phyloP scores from a whole-genome alignment of 768 basidiomycete genomes.

The Neoboletus brunneissimus region DNA sequence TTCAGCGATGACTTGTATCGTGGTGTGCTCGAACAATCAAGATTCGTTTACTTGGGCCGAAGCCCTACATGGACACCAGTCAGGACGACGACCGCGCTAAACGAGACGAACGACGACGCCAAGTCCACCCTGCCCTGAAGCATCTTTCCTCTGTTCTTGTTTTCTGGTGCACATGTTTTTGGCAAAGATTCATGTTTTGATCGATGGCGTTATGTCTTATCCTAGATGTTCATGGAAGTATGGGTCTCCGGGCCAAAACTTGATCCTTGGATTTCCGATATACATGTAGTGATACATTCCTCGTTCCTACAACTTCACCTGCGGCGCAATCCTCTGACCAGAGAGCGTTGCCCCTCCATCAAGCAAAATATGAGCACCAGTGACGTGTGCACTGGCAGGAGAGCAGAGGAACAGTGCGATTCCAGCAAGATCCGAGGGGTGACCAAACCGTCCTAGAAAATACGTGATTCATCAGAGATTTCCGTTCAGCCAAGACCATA shows the following conservation, averaged over 20 bases:
- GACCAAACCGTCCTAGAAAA: constrained; percentile 58
- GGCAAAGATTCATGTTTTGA: constrained; percentile 1
- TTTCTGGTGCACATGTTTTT: background rate
- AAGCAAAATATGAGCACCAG: constrained; percentile 66
- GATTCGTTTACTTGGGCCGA: constrained; percentile 26
- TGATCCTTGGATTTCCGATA: too few relatives aligned
- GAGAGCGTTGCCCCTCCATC: constrained; percentile 57
- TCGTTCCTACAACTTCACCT: constrained; percentile 23
- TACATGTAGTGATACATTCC: background rate
- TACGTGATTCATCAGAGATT: background rate
- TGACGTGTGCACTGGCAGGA: constrained; percentile 70
- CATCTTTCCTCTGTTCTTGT: background rate
- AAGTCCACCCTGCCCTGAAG: constrained; percentile 8
- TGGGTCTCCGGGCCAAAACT: background rate
- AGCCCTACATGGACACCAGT: constrained; percentile 14
- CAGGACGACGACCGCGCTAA: constrained; percentile 6
- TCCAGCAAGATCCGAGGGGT: constrained; percentile 68
- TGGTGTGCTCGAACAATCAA: constrained; percentile 62
- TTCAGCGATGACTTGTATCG: constrained; percentile 69
- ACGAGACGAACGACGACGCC: constrained; percentile 16
- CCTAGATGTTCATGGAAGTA: background rate
- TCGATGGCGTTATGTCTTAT: background rate
- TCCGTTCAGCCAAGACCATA: constrained; percentile 21
- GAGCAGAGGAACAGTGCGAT: constrained; percentile 67
- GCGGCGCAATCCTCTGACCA: constrained; percentile 21